Percentiles rank a stretch among this genome's conserved stretches.
Conservation (phyloP, 2,329 filamentous ascomycete genomes). For the Pseudocercospora macadamiae region DNA sequence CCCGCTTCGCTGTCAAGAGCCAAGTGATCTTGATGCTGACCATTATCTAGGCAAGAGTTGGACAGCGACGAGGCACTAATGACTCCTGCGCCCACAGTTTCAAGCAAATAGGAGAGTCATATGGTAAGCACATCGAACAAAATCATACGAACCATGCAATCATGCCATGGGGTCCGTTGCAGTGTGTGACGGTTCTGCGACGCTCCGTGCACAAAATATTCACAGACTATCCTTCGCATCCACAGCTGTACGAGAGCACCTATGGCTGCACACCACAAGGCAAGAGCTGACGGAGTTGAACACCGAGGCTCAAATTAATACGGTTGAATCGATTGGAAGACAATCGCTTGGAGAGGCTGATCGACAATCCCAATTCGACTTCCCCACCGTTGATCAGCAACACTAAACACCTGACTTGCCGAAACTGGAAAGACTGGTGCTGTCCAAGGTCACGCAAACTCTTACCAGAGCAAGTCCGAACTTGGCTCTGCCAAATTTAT, state of each 20-base stretch:
- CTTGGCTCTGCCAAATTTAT: background rate
- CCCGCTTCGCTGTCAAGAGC: background rate
- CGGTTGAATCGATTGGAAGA: slow-evolving; percentile 3
- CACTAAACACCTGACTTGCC: background rate
- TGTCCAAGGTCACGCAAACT: background rate
- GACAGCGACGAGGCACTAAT: background rate
- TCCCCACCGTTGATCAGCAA: slow-evolving; percentile 1
- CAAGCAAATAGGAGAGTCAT: background rate
- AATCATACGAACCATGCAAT: background rate
- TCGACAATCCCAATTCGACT: slow-evolving; percentile 3
- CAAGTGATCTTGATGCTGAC: background rate
- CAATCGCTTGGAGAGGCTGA: background rate
- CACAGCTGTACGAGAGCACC: slow-evolving; percentile 3
- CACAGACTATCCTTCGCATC: background rate
- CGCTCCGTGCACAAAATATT: background rate
- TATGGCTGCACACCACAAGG: background rate
- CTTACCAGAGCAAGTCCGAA: background rate
- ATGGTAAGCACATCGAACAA: background rate
- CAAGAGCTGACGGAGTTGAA: background rate
- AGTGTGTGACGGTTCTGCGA: background rate
- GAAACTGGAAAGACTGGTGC: background rate
- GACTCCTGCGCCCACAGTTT: background rate
- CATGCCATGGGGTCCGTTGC: background rate
- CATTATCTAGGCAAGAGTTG: background rate
- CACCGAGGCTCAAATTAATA: slow-evolving; percentile 4